A percentile compares a stretch with the other conserved stretches of the same genome.
Evolutionary conservation across 2,329 filamentous ascomycete species (phyloP).

Genomic region (Phyllosticta paracitricarpa): DNA sequence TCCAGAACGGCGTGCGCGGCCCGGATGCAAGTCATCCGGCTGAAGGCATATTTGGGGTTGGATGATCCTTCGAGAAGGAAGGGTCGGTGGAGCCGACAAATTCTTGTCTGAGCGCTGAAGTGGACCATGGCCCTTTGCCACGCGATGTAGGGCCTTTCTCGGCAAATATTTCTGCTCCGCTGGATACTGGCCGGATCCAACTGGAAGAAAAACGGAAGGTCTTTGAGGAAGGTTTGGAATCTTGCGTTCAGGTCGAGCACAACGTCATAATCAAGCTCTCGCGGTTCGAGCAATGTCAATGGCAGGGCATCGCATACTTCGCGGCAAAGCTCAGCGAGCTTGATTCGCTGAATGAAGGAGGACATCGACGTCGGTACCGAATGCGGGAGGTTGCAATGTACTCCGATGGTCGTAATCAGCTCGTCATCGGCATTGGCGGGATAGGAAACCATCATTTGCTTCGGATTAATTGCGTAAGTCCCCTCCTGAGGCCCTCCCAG

Average conservation of each 20-base stretch:
- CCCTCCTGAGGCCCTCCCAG: slow-evolving; percentile 20
- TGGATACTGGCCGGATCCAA: slow-evolving; percentile 11
- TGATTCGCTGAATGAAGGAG: slow-evolving; percentile 25
- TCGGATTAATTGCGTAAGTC: slow-evolving; percentile 26
- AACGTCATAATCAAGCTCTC: slow-evolving; percentile 19
- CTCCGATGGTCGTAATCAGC: slow-evolving; percentile 19
- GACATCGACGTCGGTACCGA: slow-evolving; percentile 29
- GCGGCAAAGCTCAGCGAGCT: slow-evolving; percentile 21
- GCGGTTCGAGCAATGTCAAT: slow-evolving; percentile 12
- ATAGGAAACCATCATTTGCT: slow-evolving; percentile 30
- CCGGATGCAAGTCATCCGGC: background rate
- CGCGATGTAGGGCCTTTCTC: background rate
- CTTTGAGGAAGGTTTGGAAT: slow-evolving; percentile 21
- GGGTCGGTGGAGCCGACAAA: background rate
- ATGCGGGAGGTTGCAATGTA: slow-evolving; percentile 6
- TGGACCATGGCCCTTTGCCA: background rate
- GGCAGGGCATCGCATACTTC: slow-evolving; percentile 26
- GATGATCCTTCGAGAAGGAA: background rate
- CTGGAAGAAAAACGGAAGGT: slow-evolving; percentile 26
- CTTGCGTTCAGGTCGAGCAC: slow-evolving; percentile 26
- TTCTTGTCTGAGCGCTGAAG: background rate
- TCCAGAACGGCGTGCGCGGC: background rate
- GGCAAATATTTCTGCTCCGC: background rate
- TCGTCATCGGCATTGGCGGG: slow-evolving; percentile 29
- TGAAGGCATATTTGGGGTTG: background rate